These are phyloP conservation scores for Termitomyces titanicus DNA, from an alignment of 768 basidiomycete genomes.

Conservation along the genomic window DNA sequence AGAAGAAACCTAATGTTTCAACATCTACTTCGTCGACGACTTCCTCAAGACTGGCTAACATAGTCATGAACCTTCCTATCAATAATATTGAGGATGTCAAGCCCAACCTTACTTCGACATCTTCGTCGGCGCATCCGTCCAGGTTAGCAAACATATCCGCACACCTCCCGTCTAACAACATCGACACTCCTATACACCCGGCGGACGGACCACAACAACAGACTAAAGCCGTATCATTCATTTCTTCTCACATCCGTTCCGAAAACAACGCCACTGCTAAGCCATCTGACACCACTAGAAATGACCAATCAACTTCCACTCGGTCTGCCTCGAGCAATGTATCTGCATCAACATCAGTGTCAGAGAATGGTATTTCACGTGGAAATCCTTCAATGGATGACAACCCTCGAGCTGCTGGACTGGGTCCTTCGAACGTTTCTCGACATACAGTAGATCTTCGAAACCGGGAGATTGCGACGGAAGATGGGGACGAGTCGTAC, in stretches of 20 bases:
- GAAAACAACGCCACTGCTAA: slow-evolving; percentile 14
- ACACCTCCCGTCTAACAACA: slow-evolving; percentile 1
- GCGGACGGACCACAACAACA: slow-evolving; percentile 18
- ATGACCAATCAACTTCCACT: slow-evolving; percentile 6
- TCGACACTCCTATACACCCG: slow-evolving; percentile 8
- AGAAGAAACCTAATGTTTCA: slow-evolving; percentile 29
- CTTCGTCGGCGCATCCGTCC: slow-evolving; percentile 5
- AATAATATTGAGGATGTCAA: not conserved
- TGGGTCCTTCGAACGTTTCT: slow-evolving; percentile 5
- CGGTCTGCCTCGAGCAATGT: not conserved
- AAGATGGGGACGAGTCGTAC: slow-evolving; percentile 36
- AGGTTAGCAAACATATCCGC: slow-evolving; percentile 10
- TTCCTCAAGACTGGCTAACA: slow-evolving; percentile 13
- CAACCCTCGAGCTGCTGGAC: not conserved
- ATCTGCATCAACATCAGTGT: not conserved
- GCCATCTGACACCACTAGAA: not conserved
- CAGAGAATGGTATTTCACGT: not conserved
- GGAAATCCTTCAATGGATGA: not conserved
- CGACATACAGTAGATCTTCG: slow-evolving; percentile 4
- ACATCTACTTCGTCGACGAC: not conserved
- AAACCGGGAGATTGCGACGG: not conserved
- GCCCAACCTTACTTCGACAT: not conserved
- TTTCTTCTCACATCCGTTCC: slow-evolving; percentile 38
- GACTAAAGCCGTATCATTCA: slow-evolving; percentile 25
- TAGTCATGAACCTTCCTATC: not conserved